These are phyloP conservation scores for Populus hybrid DNA, from an alignment of 441 rosid genomes.

Conservation along the genomic window DNA sequence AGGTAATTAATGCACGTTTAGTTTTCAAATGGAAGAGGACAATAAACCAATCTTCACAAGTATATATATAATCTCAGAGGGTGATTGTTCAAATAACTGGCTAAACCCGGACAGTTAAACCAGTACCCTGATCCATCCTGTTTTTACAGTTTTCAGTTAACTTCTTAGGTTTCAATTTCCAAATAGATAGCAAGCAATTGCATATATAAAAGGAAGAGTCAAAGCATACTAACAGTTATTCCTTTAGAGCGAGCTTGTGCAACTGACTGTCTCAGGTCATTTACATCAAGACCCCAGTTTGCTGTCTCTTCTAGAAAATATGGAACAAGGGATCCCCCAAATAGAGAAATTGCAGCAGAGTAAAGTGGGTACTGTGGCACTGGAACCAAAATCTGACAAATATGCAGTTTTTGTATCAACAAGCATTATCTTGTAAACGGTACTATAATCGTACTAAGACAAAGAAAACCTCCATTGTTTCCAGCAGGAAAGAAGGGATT, in stretches of 20 bases:
- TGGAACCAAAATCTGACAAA: slow-evolving; percentile 85
- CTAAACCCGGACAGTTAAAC: neutral
- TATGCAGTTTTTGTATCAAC: neutral
- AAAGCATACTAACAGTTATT: slow-evolving; percentile 60
- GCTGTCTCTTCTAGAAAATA: slow-evolving; percentile 90
- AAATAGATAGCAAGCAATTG: slow-evolving; percentile 2
- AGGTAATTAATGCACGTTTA: slow-evolving; percentile 11
- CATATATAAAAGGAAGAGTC: slow-evolving; percentile 14
- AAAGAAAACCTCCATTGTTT: slow-evolving; percentile 6
- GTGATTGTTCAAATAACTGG: neutral
- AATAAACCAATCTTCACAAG: slow-evolving; percentile 3
- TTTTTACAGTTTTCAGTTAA: no score
- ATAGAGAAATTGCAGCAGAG: slow-evolving; percentile 84
- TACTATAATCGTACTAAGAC: neutral
- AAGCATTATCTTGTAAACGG: neutral
- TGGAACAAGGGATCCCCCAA: slow-evolving; percentile 93
- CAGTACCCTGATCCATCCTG: no score
- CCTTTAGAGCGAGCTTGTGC: slow-evolving; percentile 75
- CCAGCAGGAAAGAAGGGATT: neutral
- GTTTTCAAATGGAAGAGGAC: slow-evolving; percentile 8
- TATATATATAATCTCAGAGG: neutral
- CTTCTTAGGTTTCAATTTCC: neutral
- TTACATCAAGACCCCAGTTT: slow-evolving; percentile 92
- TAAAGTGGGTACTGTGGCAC: slow-evolving; percentile 98
- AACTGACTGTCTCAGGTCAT: slow-evolving; percentile 77